Evolutionary conservation across 2,329 filamentous ascomycete genomes (phyloP).

Genomic region (Epichloe sylvatica): DNA sequence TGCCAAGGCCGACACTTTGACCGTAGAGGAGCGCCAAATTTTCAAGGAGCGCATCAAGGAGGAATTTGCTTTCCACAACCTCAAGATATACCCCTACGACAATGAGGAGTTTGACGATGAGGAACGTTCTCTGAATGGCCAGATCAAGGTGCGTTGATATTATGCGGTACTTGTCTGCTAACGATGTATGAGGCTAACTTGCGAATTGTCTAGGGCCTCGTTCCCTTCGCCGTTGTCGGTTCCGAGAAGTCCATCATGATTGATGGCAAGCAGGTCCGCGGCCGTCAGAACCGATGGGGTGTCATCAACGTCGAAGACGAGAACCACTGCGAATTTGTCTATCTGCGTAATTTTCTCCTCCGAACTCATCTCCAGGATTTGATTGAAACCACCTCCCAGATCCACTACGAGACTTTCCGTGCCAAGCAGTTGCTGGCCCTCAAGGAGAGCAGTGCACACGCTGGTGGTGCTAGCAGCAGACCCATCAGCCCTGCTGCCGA

Average conservation of each 20-base stretch:
- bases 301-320: constrained; percentile 99
- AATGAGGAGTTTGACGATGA: constrained; percentile 98
- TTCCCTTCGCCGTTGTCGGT: constrained; percentile 94
- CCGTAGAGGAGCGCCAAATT: constrained; percentile 81
- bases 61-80: constrained; percentile 98
- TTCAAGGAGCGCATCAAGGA: constrained; percentile 99
- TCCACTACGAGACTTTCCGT: constrained; percentile 99
- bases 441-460: constrained; percentile 92
- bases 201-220: constrained; percentile 51
- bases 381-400: constrained; percentile 98
- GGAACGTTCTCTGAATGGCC: constrained; percentile 81
- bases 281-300: constrained; percentile 97
- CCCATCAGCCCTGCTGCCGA: constrained; percentile 94
- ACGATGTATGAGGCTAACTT: background rate
- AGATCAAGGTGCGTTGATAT: constrained; percentile 68
- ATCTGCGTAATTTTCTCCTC: constrained; percentile 95
- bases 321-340: constrained; percentile 98
- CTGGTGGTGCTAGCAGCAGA: constrained; percentile 57
- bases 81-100: constrained; percentile 99
- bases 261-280: constrained; percentile 91
- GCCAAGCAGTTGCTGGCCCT: constrained; percentile 95
- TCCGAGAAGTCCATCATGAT: constrained; percentile 97
- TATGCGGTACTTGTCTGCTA: background rate
- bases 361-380: constrained; percentile 96
- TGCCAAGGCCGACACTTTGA: constrained; percentile 93